These are phyloP conservation scores for Lasiosphaeriaceae sp. DNA, from an alignment of 495 filamentous ascomycete genomes.

Conservation along the genomic window DNA sequence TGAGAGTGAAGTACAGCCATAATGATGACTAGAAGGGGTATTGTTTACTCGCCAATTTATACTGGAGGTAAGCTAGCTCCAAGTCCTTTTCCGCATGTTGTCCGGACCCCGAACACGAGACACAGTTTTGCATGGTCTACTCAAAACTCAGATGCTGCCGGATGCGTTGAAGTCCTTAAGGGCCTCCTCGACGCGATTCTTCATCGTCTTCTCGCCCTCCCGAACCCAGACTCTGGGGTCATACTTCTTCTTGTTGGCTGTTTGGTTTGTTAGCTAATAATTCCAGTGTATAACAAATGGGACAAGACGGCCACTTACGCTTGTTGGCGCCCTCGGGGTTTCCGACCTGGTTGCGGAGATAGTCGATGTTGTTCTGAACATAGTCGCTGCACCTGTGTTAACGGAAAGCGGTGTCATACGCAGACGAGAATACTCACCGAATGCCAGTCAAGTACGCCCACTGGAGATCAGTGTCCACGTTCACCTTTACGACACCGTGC, in stretches of 20 bases:
- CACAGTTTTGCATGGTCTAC: no score
- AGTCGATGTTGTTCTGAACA: conserved; percentile 98
- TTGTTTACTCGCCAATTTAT: no score
- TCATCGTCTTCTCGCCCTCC: conserved; percentile 97
- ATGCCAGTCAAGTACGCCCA: conserved; percentile 82
- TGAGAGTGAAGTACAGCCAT: no score
- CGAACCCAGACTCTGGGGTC: conserved; percentile 70
- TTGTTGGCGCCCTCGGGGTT: conserved; percentile 77
- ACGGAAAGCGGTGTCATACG: no score
- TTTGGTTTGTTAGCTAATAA: conserved; percentile 56
- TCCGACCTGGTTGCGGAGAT: conserved; percentile 77
- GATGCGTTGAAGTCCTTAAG: conserved; percentile 91
- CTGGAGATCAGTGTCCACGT: conserved; percentile 82
- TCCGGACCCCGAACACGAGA: no score
- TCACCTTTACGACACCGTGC: conserved; percentile 94
- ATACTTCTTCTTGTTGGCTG: conserved; percentile 97
- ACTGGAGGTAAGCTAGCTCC: no score
- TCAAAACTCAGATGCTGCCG: conserved; percentile 66
- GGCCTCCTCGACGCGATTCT: conserved; percentile 69
- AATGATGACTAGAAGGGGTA: no score
- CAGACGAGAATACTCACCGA: no score
- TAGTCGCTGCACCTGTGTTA: no score
- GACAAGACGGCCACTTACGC: neutral
- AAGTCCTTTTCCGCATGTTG: no score
- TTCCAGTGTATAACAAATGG: no score